A percentile compares a stretch with the other conserved stretches of the same genome.
Evolutionary conservation across 768 basidiomycete species (phyloP).

Genomic region (Lactarius evosmus): DNA sequence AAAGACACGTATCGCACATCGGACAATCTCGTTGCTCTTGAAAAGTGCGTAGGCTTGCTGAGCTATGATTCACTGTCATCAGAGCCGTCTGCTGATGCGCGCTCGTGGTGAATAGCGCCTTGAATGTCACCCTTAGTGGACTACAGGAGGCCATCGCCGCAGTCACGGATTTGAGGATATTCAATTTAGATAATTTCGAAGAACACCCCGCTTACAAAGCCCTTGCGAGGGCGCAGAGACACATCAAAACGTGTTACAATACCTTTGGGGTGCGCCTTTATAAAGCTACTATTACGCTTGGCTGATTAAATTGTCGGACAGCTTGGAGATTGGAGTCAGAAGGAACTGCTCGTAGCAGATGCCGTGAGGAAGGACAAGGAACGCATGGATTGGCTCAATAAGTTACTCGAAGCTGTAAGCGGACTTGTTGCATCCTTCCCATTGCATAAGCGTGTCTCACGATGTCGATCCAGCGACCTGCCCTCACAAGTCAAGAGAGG

Average conservation of each 20-base stretch:
- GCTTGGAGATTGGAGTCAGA: constrained; percentile 4
- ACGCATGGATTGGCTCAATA: constrained; percentile 18
- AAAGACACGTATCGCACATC: constrained; percentile 5
- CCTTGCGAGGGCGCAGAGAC: background rate
- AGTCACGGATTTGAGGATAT: constrained; percentile 16
- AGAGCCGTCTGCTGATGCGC: background rate
- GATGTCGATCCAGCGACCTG: background rate
- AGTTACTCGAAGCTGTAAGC: constrained; percentile 6
- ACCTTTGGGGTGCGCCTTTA: constrained; percentile 13
- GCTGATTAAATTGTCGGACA: background rate
- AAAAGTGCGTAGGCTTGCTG: constrained; percentile 22
- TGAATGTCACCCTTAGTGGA: constrained; percentile 10
- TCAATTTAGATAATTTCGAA: constrained; percentile 13
- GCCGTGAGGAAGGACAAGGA: constrained; percentile 11
- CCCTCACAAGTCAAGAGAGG: background rate
- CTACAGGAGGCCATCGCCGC: constrained; percentile 10
- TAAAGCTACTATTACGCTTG: background rate
- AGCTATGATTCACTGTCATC: background rate
- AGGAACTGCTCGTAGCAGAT: background rate
- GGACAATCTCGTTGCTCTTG: constrained; percentile 13
- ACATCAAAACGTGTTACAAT: constrained; percentile 11
- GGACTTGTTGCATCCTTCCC: too few relatives aligned
- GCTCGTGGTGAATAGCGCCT: constrained; percentile 5
- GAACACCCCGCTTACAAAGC: constrained; percentile 8
- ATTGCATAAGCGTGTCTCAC: constrained; percentile 4